These are phyloP conservation scores for Boletales sp. DNA, from an alignment of 768 basidiomycete genomes.

Conservation along the genomic window DNA sequence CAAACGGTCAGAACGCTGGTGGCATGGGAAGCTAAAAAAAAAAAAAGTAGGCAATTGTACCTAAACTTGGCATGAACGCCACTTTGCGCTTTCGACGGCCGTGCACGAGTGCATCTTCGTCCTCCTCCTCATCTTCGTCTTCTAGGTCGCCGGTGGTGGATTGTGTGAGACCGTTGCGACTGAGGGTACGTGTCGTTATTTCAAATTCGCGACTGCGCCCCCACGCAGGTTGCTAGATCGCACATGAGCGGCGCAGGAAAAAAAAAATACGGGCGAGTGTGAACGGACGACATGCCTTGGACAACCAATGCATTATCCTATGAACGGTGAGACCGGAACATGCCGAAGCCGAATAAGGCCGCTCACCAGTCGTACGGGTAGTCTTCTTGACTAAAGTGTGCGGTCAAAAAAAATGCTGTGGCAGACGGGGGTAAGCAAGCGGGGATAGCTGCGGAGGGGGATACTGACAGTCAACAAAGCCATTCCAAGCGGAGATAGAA, in stretches of 20 bases:
- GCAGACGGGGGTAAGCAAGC: constrained; percentile 8
- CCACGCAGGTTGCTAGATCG: constrained; percentile 80
- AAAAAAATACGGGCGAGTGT: background rate
- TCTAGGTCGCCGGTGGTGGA: constrained; percentile 74
- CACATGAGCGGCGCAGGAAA: constrained; percentile 14
- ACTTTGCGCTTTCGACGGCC: constrained; percentile 76
- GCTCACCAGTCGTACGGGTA: constrained; percentile 81
- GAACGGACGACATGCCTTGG: constrained; percentile 49
- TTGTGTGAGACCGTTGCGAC: constrained; percentile 61
- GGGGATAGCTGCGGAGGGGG: background rate
- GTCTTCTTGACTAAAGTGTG: constrained; percentile 85
- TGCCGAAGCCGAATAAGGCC: background rate
- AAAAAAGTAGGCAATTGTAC: constrained; percentile 36
- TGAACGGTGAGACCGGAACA: constrained; percentile 4
- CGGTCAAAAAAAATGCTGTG: constrained; percentile 83
- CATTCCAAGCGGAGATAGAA: constrained; percentile 84
- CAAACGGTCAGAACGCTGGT: background rate
- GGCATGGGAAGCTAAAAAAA: too few relatives aligned
- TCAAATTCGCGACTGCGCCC: constrained; percentile 86
- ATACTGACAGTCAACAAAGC: constrained; percentile 74
- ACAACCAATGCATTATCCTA: constrained; percentile 88
- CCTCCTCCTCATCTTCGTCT: constrained; percentile 70
- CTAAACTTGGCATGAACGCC: constrained; percentile 81
- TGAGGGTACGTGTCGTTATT: constrained; percentile 75
- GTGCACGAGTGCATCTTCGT: constrained; percentile 55